Conservation (phyloP, 164 flowering plant species). For the Annona squamosa region DNA sequence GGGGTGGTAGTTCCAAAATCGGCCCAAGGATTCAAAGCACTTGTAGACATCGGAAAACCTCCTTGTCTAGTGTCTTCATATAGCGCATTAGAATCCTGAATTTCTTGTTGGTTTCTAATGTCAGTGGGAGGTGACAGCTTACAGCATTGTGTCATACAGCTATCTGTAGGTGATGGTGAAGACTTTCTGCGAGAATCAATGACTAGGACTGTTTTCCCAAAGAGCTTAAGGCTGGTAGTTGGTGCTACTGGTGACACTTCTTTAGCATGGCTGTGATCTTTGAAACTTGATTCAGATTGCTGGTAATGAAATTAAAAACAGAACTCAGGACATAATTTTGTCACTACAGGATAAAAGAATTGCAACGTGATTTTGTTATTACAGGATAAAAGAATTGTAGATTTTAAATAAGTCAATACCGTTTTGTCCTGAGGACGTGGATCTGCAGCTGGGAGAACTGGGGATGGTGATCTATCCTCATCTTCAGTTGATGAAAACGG, state of each 20-base stretch:
- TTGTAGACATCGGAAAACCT: slow-evolving; percentile 5
- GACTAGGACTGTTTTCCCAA: slow-evolving; percentile 55
- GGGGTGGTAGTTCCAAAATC: slow-evolving; percentile 6
- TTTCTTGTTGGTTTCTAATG: slow-evolving; percentile 10
- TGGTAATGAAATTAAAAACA: slow-evolving; percentile 10
- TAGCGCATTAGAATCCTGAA: slow-evolving; percentile 8
- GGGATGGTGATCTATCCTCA: slow-evolving; percentile 21
- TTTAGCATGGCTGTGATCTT: slow-evolving; percentile 11
- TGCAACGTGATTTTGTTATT: background rate
- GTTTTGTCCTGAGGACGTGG: slow-evolving; percentile 17
- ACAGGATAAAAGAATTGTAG: background rate
- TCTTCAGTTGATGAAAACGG: slow-evolving; percentile 18
- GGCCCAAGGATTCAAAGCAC: slow-evolving; percentile 16
- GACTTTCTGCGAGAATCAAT: slow-evolving; percentile 31
- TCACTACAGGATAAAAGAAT: background rate
- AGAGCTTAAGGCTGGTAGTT: slow-evolving; percentile 44
- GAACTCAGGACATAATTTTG: background rate
- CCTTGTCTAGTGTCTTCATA: slow-evolving; percentile 1
- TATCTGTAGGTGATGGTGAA: slow-evolving; percentile 8
- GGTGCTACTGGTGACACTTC: slow-evolving; percentile 25
- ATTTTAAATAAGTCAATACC: slow-evolving; percentile 23
- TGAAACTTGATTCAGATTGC: slow-evolving; percentile 24
- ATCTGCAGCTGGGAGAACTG: slow-evolving; percentile 10
- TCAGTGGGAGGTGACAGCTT: slow-evolving; percentile 13
- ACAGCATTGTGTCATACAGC: background rate